Base-by-base conservation (phyloP, 2,329 filamentous ascomycete species). In the Penicillium sp. region DNA sequence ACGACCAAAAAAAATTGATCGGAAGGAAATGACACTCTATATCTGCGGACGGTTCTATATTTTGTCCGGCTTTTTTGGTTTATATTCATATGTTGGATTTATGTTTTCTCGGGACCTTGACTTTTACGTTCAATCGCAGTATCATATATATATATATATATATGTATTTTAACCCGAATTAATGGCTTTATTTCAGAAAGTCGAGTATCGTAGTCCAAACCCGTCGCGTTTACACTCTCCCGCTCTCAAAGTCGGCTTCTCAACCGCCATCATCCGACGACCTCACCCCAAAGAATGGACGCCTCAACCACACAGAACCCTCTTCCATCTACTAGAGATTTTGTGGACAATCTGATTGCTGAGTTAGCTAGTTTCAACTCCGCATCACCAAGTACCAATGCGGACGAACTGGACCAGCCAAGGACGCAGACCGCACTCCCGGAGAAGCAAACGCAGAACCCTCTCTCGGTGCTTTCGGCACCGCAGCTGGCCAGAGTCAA, bases 401-500 rank as follows among this genome's bases (percentile, higher is more conserved):
- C n/a, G 24, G 14, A 49, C 49, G 48, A 33, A 33, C 24, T 25
- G 39, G 41, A 51, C 16, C 42, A 40, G 38, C 46, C 39, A 18
- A 50, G 46, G 31, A 50, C 38, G n/a, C 51, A 48, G 24, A 28
- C 18, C 18, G n/a, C 27, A 3, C 9, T 39, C 18, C 47, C 48
- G n/a, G 51, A 54, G 24, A 52, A 52, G 43, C 45, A 33, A 35
- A 45, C 24, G 9, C 44, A 42, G 10, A 61, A 53, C 8, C 45
- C 66, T 11, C 53, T 70, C 33, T 60, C 67, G 27, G 46, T 60
- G 16, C 58, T 67, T 10, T 46, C 66, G 36, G 43, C 54, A 33
- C 31, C 55, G 35, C 50, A 62, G 40, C 44, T 65, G 7, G 46
- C 68, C 41, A 58, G 64, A 53, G 51, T 69, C 43, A 81, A 80